Conservation (phyloP, 352 stramenopile genomes). For the Phytopythium mirpurense region DNA sequence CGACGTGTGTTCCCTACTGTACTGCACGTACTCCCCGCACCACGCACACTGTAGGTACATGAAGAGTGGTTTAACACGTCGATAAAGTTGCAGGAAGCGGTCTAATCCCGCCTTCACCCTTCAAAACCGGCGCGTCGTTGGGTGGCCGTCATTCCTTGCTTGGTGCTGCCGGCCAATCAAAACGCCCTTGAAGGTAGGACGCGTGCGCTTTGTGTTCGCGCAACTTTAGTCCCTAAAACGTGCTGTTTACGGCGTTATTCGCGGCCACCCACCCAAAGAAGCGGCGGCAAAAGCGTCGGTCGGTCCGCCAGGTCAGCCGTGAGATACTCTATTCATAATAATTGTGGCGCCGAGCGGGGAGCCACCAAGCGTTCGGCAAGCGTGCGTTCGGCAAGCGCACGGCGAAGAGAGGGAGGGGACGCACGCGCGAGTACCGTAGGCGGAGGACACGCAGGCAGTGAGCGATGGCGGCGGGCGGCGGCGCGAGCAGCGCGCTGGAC, state of each 20-base stretch:
- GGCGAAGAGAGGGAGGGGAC: too few relatives aligned
- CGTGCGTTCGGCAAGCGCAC: too few relatives aligned
- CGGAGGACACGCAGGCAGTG: background rate
- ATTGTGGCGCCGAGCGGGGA: background rate
- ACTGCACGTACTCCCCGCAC: background rate
- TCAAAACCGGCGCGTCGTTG: background rate
- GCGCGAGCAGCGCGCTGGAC: slow-evolving; percentile 24
- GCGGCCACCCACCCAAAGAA: background rate
- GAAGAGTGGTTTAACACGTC: background rate
- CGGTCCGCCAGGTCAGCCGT: too few relatives aligned
- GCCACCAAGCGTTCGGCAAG: too few relatives aligned
- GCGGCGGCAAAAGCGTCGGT: background rate
- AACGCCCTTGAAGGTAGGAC: slow-evolving; percentile 4
- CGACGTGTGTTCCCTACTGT: background rate
- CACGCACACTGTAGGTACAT: too few relatives aligned
- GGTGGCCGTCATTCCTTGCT: background rate
- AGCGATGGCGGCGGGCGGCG: background rate
- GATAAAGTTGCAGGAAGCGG: slow-evolving; percentile 4
- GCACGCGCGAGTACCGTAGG: too few relatives aligned
- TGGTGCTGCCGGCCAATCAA: slow-evolving; percentile 1
- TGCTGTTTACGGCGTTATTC: background rate
- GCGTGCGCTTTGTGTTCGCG: background rate
- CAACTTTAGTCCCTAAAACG: background rate
- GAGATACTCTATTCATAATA: background rate
- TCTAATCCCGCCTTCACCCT: too few relatives aligned